Conservation (phyloP, 345 rosid species). For the Salix purpurea region DNA sequence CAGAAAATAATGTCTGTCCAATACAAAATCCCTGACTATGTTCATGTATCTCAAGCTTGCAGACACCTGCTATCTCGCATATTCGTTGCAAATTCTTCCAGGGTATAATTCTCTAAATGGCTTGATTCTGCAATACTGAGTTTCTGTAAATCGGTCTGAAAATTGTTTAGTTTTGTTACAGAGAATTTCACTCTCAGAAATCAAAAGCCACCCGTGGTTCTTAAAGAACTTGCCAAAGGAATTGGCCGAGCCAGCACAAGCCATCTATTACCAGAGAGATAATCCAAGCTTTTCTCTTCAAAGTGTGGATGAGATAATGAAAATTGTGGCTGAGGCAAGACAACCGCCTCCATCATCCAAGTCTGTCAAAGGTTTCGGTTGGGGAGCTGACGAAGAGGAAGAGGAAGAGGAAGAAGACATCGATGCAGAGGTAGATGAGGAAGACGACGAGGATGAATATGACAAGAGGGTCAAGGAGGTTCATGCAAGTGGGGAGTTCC, state of each 20-base stretch:
- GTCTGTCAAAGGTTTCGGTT: constrained; percentile 58
- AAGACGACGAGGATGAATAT: constrained; percentile 80
- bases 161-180: neutral
- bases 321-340: constrained; percentile 87
- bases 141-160: neutral
- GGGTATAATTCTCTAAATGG: constrained; percentile 36
- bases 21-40: constrained; percentile 85
- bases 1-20: constrained; percentile 87
- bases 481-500: constrained; percentile 74
- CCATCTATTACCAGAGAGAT: constrained; percentile 67
- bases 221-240: constrained; percentile 89
- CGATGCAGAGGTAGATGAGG: constrained; percentile 56
- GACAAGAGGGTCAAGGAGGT: constrained; percentile 85
- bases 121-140: neutral
- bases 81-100: constrained; percentile 67
- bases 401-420: constrained; percentile 58
- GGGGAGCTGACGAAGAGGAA: constrained; percentile 59
- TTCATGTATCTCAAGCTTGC: constrained; percentile 80
- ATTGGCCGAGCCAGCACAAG: constrained; percentile 72
- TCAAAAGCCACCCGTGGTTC: constrained; percentile 77
- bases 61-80: constrained; percentile 72
- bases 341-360: constrained; percentile 51
- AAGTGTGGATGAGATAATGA: constrained; percentile 82
- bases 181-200: constrained; percentile 27
- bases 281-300: constrained; percentile 69